These are phyloP conservation scores for Rheum nobile DNA, from an alignment of 148 eudicot genomes.

Conservation along the genomic window DNA sequence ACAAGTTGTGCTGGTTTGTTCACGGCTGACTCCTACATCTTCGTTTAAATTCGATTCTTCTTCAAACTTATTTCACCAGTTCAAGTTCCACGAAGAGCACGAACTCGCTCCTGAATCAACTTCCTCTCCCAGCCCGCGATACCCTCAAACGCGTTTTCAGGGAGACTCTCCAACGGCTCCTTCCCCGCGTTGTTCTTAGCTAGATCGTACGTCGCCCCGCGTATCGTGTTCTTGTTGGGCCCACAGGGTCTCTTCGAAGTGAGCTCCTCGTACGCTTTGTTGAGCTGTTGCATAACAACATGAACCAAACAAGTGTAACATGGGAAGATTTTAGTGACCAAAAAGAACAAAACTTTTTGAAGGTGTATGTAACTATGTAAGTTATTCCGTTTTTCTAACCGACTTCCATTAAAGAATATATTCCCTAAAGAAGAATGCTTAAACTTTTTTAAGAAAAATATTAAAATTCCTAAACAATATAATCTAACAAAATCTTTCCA, in stretches of 20 bases:
- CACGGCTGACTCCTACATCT: too few species aligned
- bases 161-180: constrained; percentile 76
- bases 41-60: too few species aligned
- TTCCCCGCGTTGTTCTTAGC: constrained; percentile 65
- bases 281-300: constrained; percentile 34
- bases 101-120: constrained; percentile 71
- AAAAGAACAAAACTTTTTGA: too few species aligned
- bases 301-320: neutral
- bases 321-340: neutral
- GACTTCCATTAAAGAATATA: too few species aligned
- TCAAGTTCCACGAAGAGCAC: constrained; percentile 58
- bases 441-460: too few species aligned
- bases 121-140: constrained; percentile 81
- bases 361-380: too few species aligned
- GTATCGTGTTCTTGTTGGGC: constrained; percentile 70
- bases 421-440: too few species aligned
- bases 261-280: constrained; percentile 48
- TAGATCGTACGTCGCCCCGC: constrained; percentile 89
- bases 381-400: too few species aligned
- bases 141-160: constrained; percentile 65
- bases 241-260: constrained; percentile 86
- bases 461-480: too few species aligned
- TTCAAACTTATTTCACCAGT: neutral
- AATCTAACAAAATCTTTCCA: too few species aligned
- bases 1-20: too few species aligned